These are phyloP conservation scores for Penstemon barbatus DNA, from an alignment of 257 asterid species.

Conservation along the genomic window DNA sequence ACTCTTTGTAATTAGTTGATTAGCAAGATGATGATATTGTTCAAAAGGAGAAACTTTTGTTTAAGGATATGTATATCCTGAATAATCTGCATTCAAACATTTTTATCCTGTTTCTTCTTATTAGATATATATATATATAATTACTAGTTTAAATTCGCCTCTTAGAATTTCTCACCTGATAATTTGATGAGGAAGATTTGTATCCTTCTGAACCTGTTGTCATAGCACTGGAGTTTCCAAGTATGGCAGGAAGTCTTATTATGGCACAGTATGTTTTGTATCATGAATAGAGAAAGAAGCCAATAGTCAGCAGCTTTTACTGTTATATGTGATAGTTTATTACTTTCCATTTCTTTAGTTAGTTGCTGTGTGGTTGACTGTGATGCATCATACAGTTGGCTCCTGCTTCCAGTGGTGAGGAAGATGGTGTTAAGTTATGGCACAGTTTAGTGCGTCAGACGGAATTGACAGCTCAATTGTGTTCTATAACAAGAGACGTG, in stretches of 20 bases:
- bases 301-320: constrained; percentile 13
- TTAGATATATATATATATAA: constrained; percentile 17
- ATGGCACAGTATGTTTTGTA: constrained; percentile 5
- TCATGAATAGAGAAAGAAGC: constrained; percentile 14
- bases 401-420: constrained; percentile 59
- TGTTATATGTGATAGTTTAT: neutral
- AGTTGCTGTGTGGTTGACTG: constrained; percentile 31
- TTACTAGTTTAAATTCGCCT: neutral
- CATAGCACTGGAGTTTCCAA: constrained; percentile 4
- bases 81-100: constrained; percentile 1
- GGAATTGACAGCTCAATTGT: constrained; percentile 89
- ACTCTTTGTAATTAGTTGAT: constrained; percentile 11
- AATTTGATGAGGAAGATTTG: neutral
- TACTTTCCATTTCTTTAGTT: constrained; percentile 10
- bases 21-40: constrained; percentile 14
- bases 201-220: constrained; percentile 3
- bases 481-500: constrained; percentile 92
- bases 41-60: constrained; percentile 10
- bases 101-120: neutral
- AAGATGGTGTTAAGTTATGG: constrained; percentile 92
- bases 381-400: constrained; percentile 55
- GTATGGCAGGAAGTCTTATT: neutral
- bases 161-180: neutral
- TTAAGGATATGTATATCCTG: neutral
- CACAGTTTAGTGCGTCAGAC: constrained; percentile 97